phyloP scores from a whole-genome alignment of 1,139 yeast species.

The Debaryomyces robertsiae region DNA sequence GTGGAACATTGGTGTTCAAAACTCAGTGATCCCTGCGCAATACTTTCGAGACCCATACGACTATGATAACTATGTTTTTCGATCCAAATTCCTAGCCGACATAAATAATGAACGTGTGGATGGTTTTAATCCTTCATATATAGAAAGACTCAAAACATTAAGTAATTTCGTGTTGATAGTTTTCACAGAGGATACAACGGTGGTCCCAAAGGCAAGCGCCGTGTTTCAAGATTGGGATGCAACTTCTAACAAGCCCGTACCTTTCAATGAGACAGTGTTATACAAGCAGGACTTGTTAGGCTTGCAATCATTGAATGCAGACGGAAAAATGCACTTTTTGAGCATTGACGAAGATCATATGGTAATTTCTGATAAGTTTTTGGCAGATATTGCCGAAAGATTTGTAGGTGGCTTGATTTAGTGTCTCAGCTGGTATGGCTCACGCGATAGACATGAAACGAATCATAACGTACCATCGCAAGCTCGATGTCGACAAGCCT shows the following conservation, averaged over 20 bases:
- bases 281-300: conserved; percentile 64
- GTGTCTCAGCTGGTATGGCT: too few relatives aligned
- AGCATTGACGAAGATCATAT: conserved; percentile 67
- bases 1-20: conserved; percentile 62
- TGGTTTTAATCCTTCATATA: conserved; percentile 35
- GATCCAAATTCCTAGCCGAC: conserved; percentile 61
- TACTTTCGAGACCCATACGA: conserved; percentile 63
- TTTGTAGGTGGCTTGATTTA: conserved; percentile 31
- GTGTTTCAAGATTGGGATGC: conserved; percentile 62
- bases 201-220: conserved; percentile 74
- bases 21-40: conserved; percentile 68
- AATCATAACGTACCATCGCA: too few relatives aligned
- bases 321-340: conserved; percentile 49
- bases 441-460: too few relatives aligned
- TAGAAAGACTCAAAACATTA: conserved; percentile 42
- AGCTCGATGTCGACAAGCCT: too few relatives aligned
- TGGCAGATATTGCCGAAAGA: conserved; percentile 38
- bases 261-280: conserved; percentile 51
- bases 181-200: conserved; percentile 63
- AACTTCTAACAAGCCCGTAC: conserved; percentile 41
- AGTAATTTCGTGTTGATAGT: conserved; percentile 59
- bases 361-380: conserved; percentile 55
- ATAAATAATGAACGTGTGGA: conserved; percentile 61
- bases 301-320: conserved; percentile 46
- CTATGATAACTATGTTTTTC: conserved; percentile 48